Evolutionary conservation across 2,329 filamentous ascomycete species (phyloP), one percentile per base, ranked within the genome.

Genomic region (Fusarium subtropicale): DNA sequence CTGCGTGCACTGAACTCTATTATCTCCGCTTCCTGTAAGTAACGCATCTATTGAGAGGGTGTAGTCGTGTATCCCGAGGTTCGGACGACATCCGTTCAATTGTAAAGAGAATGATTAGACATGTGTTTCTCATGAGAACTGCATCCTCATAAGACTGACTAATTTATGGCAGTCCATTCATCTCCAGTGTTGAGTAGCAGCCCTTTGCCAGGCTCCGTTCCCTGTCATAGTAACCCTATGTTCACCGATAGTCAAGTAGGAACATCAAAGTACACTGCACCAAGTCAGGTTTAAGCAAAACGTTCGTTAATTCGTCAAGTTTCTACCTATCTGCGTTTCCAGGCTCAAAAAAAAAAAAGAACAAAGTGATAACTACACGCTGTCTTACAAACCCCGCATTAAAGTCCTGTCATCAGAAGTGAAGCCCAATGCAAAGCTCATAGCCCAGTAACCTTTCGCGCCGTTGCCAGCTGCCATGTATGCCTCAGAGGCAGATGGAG

Each of bases 401-500:
- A 52, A 58, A 34, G 16, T n/a, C 47, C 48, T 44, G 10, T 59
- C 62, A 45, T 63, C 54, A 56, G 36, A 33, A 48, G 36, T 31
- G 30, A 46, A 44, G 36, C 42, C 56, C 48, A 67, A 63, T 60
- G 38, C 11, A 30, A 30, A 11, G 52, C 45, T 55, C 48, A 46
- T 64, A 52, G 55, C 52, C 63, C 28, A 45, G 26, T 57, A 42
- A 54, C 41, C 47, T 28, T 57, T 53, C 50, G 59, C 68, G 64
- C 68, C 68, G 53, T 71, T 66, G 63, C 56, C 68, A 28, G 34
- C 46, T 59, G 45, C 50, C 47, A 63, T 71, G 51, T 42, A 57
- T 71, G 68, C 68, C 68, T 52, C 45, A 20, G 64, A 71, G 68
- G 68, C 68, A 58, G 54, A 64, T 64, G 31, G 56, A 71, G 56